Conservation (phyloP, 768 basidiomycete genomes). For the Tylopilus plumbeoviolaceoides region DNA sequence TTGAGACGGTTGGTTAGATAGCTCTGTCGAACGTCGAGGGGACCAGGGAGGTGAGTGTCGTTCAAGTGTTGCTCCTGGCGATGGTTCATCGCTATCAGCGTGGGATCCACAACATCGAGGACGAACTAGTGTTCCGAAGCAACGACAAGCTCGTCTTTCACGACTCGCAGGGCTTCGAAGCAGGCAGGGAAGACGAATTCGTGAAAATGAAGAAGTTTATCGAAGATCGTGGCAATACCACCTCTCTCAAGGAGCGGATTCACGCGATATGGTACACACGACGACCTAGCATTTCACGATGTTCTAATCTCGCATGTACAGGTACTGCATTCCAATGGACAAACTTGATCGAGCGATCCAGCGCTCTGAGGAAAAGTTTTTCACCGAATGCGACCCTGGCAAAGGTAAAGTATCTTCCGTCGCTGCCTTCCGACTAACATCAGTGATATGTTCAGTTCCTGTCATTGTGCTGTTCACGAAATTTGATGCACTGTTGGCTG, state of each 20-base stretch:
- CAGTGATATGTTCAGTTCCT: neutral
- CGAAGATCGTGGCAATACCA: neutral
- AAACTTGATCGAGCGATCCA: neutral
- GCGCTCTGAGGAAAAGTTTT: constrained; percentile 1
- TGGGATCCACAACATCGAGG: neutral
- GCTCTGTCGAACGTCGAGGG: neutral
- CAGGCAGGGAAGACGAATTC: constrained; percentile 1
- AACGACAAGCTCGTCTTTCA: constrained; percentile 3
- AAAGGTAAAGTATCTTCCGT: neutral
- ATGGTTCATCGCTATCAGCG: neutral
- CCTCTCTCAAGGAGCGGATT: constrained; percentile 1
- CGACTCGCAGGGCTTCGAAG: constrained; percentile 5
- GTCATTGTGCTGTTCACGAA: constrained; percentile 10
- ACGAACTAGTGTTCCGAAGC: constrained; percentile 1
- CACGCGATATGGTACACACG: constrained; percentile 4
- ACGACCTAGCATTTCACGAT: neutral
- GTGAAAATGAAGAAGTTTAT: constrained; percentile 4
- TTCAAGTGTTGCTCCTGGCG: neutral
- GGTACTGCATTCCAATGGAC: constrained; percentile 7
- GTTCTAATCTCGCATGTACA: neutral
- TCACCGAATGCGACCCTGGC: neutral
- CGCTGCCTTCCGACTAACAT: neutral
- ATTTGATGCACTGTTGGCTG: constrained; percentile 3
- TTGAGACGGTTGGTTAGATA: neutral
- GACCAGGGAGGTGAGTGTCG: neutral